Evolutionary conservation across 768 basidiomycete genomes (phyloP).

Genomic region (Mycena albidolilacea): DNA sequence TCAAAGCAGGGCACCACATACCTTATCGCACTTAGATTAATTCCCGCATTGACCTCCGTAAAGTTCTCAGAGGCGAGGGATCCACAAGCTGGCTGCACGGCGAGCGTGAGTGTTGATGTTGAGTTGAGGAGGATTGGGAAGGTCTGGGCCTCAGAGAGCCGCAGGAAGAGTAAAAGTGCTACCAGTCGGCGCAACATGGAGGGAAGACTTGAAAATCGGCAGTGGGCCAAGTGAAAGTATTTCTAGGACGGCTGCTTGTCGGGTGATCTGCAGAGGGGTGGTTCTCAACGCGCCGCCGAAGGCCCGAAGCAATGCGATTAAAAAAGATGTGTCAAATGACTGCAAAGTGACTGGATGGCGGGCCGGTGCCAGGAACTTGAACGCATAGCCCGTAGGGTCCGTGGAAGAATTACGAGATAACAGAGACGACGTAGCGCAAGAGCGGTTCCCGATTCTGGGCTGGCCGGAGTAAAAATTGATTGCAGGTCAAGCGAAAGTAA

Average conservation of each 20-base stretch:
- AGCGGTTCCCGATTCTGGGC: too few relatives aligned
- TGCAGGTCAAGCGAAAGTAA: too few relatives aligned
- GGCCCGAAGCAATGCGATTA: not conserved
- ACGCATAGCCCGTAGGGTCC: not conserved
- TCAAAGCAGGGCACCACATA: constrained; percentile 13
- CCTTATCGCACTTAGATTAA: constrained; percentile 44
- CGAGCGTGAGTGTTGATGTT: constrained; percentile 46
- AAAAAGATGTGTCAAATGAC: constrained; percentile 34
- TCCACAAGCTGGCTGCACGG: constrained; percentile 47
- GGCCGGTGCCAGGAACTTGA: constrained; percentile 5
- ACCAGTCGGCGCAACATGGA: constrained; percentile 5
- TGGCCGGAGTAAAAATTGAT: too few relatives aligned
- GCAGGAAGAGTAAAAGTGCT: not conserved
- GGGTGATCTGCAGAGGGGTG: constrained; percentile 20
- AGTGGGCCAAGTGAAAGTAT: not conserved
- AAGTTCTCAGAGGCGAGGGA: constrained; percentile 43
- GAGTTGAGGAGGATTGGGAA: constrained; percentile 47
- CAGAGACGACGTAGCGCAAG: too few relatives aligned
- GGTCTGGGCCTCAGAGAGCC: constrained; percentile 9
- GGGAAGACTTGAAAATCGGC: not conserved
- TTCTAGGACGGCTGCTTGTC: constrained; percentile 7
- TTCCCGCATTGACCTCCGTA: constrained; percentile 48
- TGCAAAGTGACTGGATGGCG: constrained; percentile 13
- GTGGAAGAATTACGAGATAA: too few relatives aligned
- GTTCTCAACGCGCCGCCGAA: constrained; percentile 7